A percentile compares a stretch with the other conserved stretches of the same genome.
Conservation (phyloP, 768 basidiomycete genomes). For the Krasilnikovozyma curviuscula region DNA sequence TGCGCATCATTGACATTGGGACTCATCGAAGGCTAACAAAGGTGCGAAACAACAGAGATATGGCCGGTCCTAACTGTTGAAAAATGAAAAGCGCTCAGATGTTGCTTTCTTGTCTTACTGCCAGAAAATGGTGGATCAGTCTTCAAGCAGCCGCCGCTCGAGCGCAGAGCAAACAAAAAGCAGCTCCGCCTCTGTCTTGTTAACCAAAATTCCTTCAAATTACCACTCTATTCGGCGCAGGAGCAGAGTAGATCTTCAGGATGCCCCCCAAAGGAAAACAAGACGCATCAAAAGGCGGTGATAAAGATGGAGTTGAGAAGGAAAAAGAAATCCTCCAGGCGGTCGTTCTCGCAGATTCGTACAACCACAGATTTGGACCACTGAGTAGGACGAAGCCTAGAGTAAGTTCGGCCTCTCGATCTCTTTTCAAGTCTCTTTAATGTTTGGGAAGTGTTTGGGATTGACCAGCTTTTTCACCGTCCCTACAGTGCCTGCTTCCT, state of each 20-base stretch:
- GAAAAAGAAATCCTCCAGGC: slow-evolving; percentile 74
- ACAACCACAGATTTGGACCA: slow-evolving; percentile 80
- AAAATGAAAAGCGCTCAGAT: too few species aligned
- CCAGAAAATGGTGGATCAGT: too few species aligned
- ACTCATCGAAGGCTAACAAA: too few species aligned
- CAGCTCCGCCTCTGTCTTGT: not conserved
- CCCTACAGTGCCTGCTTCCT: slow-evolving; percentile 60
- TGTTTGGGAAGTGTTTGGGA: too few species aligned
- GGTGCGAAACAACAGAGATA: too few species aligned
- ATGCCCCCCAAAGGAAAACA: slow-evolving; percentile 46
- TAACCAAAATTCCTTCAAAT: not conserved
- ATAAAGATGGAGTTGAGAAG: slow-evolving; percentile 47
- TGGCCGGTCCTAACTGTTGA: too few species aligned
- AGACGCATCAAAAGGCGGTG: slow-evolving; percentile 32
- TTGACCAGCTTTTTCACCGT: not conserved
- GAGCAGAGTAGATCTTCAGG: not conserved
- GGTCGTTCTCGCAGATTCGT: slow-evolving; percentile 87
- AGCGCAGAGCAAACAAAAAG: too few species aligned
- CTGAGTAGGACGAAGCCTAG: slow-evolving; percentile 73
- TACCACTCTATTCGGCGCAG: too few species aligned
- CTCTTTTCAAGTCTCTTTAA: slow-evolving; percentile 6
- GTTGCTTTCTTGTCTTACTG: too few species aligned
- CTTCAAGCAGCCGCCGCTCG: too few species aligned
- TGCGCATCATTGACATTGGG: too few species aligned
- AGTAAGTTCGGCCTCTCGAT: slow-evolving; percentile 31